Conservation (phyloP, 352 stramenopile genomes). For the Phytophthora podocarpi region DNA sequence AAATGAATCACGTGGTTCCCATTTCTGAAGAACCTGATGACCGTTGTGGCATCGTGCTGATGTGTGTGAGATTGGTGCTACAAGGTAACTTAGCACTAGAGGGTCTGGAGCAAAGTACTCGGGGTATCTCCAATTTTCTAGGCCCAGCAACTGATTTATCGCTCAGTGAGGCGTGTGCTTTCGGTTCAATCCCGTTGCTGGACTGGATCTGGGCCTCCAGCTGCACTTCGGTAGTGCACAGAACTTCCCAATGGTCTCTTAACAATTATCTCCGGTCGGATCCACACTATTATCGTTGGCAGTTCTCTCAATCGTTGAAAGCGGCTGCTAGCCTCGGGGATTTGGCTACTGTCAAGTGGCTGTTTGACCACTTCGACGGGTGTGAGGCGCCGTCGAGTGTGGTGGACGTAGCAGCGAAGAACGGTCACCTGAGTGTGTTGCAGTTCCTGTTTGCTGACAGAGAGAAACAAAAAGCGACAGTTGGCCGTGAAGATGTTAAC, state of each 20-base stretch:
- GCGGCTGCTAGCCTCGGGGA: neutral
- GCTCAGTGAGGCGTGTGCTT: neutral
- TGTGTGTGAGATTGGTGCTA: too few species aligned
- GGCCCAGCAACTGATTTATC: neutral
- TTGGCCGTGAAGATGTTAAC: too few species aligned
- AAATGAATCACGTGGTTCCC: too few species aligned
- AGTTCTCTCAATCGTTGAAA: conserved; percentile 1
- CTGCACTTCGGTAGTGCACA: neutral
- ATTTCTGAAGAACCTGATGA: too few species aligned
- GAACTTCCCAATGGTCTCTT: neutral
- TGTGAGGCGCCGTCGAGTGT: neutral
- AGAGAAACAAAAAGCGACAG: too few species aligned
- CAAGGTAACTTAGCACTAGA: neutral
- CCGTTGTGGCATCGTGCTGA: neutral
- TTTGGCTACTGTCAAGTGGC: conserved; percentile 3
- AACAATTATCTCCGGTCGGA: neutral
- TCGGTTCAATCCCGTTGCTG: neutral
- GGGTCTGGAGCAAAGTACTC: too few species aligned
- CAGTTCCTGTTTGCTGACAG: neutral
- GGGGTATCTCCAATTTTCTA: neutral
- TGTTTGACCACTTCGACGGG: neutral
- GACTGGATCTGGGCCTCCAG: conserved; percentile 6
- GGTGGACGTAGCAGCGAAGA: neutral
- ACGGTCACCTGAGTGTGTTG: neutral
- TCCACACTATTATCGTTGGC: conserved; percentile 1